Base-by-base conservation (phyloP, 768 basidiomycete species). In the Trametes elegans region DNA sequence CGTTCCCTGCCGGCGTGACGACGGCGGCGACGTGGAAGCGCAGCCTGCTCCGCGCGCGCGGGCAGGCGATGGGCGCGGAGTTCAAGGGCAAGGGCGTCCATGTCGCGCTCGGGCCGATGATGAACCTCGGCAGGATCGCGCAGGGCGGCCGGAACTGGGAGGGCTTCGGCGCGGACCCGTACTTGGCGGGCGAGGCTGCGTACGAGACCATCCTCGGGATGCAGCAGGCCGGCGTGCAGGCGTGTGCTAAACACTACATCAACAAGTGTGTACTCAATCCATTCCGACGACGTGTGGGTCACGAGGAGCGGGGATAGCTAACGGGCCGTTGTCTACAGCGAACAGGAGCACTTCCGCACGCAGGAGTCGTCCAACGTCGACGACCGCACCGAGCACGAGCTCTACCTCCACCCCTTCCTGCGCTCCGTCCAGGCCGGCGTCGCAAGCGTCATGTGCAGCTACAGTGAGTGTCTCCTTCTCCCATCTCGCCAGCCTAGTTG, bases 111-210 rank as follows among this genome's bases (percentile, higher is more conserved):
- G 76, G 79, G 26, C 81, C 91, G 0, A 90, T 90, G 87, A 93
- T 91, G 84, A 93, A 94, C 67, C 81, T 95, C 75, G 89, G 87
- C 1, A 82, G 90, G 16, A 71, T 86, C 18, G 84, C 88, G 3
- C 76, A 81, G 59, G 91, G 88, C 7, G 94, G 94, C 16, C 77
- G 94, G 26, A 93, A 94, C 70, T 96, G 92, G 90, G 94, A 96
- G 76, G 92, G 91, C n/a, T 94, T 93, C 54, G 93, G 93, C 27
- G 91, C 81, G 9, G 94, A 97, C 68, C 94, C 94, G 0, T 96
- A 83, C 73, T 74, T 96, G 14, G 64, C 81, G n/a, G 92, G 94
- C 11, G 91, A 90, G 65, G 75, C 77, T 1, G 80, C 85, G 4
- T 87, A 84, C 53, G 88, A 93, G 69, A 95, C 92, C 0, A 81